phyloP scores from a whole-genome alignment of 805 yeast genomes.

The Wickerhamiella domercqiae region DNA sequence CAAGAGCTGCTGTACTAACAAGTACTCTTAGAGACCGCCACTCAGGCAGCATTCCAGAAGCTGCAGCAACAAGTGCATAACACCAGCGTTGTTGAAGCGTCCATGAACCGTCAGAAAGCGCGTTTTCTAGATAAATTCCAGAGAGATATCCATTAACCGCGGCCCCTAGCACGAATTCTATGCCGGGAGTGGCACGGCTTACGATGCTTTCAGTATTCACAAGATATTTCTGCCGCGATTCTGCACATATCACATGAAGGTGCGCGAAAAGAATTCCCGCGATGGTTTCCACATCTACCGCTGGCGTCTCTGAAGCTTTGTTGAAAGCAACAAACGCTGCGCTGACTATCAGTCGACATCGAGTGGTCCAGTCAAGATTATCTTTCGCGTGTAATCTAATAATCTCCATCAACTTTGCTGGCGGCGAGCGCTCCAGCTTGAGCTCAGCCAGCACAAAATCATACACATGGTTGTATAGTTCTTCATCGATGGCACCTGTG shows the following conservation, averaged over 20 bases:
- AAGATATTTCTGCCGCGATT: not conserved
- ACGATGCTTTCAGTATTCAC: no score
- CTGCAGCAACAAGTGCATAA: not conserved
- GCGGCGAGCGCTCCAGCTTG: slow-evolving; percentile 7
- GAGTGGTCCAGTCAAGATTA: not conserved
- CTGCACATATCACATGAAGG: not conserved
- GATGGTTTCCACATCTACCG: not conserved
- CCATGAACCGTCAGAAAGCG: not conserved
- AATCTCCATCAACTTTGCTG: not conserved
- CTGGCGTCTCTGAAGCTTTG: no score
- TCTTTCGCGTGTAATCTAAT: not conserved
- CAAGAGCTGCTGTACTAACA: not conserved
- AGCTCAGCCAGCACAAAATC: slow-evolving; percentile 6
- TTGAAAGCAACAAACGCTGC: not conserved
- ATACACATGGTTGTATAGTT: slow-evolving; percentile 8
- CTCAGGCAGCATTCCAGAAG: not conserved
- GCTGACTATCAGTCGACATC: not conserved
- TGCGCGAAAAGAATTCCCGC: not conserved
- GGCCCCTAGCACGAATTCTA: not conserved
- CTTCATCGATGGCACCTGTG: slow-evolving; percentile 2
- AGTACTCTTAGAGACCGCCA: not conserved
- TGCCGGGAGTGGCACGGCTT: not conserved
- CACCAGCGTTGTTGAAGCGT: not conserved
- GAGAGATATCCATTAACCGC: not conserved
- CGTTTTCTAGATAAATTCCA: not conserved